Evolutionary conservation across 1,139 yeast genomes (phyloP).

Genomic region (Yamadazyma taylorii): DNA sequence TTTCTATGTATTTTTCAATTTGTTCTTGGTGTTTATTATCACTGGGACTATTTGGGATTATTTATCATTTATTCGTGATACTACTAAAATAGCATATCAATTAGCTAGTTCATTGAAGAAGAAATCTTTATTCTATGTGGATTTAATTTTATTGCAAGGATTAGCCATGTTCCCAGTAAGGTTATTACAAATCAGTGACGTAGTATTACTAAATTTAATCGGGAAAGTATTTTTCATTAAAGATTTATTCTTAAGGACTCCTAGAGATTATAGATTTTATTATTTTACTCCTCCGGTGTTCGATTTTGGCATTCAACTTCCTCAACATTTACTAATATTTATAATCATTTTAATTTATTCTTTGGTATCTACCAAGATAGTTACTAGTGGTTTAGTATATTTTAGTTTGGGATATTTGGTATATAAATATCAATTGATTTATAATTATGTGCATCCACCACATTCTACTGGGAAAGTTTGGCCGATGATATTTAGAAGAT

Average conservation of each 20-base stretch:
- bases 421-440: slow-evolving; percentile 64
- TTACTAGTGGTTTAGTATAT: slow-evolving; percentile 61
- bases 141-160: slow-evolving; percentile 69
- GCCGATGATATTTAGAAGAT: slow-evolving; percentile 65
- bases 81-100: slow-evolving; percentile 72
- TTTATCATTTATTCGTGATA: slow-evolving; percentile 75
- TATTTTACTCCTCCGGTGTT: slow-evolving; percentile 66
- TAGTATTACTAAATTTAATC: slow-evolving; percentile 44
- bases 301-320: slow-evolving; percentile 64
- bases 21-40: slow-evolving; percentile 74
- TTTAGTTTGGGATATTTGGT: slow-evolving; percentile 63
- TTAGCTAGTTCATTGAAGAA: slow-evolving; percentile 70
- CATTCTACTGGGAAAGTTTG: slow-evolving; percentile 73
- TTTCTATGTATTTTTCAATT: slow-evolving; percentile 74
- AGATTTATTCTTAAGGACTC: slow-evolving; percentile 48
- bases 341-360: slow-evolving; percentile 65
- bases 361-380: slow-evolving; percentile 65
- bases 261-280: slow-evolving; percentile 60
- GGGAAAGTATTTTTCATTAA: slow-evolving; percentile 63
- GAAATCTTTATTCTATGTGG: slow-evolving; percentile 71
- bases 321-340: slow-evolving; percentile 63
- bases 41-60: slow-evolving; percentile 79
- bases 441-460: slow-evolving; percentile 68
- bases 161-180: slow-evolving; percentile 78
- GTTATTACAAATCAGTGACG: slow-evolving; percentile 54